These are phyloP conservation scores for Penicillium arizonense DNA, from an alignment of 495 filamentous ascomycete genomes.

Conservation along the genomic window DNA sequence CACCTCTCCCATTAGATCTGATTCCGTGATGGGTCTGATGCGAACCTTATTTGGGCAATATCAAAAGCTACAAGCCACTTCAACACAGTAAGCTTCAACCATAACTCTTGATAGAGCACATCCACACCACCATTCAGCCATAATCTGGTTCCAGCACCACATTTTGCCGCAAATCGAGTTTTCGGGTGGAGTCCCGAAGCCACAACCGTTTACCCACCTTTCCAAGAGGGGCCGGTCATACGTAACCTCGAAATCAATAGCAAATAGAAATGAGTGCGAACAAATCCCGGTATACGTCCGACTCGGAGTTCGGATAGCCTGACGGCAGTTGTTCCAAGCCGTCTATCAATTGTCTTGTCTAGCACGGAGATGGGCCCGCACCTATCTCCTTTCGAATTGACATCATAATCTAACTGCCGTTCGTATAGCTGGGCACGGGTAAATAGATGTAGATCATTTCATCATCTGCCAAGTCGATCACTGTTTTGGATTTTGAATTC, in stretches of 20 bases:
- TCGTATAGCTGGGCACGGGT: no score
- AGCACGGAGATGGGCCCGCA: slow-evolving; percentile 7
- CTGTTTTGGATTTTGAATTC: no score
- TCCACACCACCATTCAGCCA: no score
- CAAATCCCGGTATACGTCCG: not conserved
- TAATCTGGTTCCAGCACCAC: not conserved
- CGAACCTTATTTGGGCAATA: no score
- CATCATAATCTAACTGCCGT: not conserved
- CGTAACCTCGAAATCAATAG: no score
- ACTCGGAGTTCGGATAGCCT: no score
- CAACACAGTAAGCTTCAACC: no score
- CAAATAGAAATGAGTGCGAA: no score
- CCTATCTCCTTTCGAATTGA: not conserved
- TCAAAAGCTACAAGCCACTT: no score
- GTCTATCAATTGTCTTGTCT: slow-evolving; percentile 4
- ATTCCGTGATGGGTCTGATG: not conserved
- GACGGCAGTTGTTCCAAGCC: not conserved
- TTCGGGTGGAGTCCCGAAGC: slow-evolving; percentile 21
- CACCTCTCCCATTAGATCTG: not conserved
- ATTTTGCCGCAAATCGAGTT: slow-evolving; percentile 14
- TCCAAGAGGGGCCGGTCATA: not conserved
- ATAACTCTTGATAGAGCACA: no score
- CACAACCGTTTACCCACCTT: slow-evolving; percentile 21
- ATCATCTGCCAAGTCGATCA: no score
- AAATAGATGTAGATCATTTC: not conserved